Evolutionary conservation across 306 rosid species (phyloP), one percentile per base, ranked within the genome.

Genomic region (Hippophae gyantsensis): DNA sequence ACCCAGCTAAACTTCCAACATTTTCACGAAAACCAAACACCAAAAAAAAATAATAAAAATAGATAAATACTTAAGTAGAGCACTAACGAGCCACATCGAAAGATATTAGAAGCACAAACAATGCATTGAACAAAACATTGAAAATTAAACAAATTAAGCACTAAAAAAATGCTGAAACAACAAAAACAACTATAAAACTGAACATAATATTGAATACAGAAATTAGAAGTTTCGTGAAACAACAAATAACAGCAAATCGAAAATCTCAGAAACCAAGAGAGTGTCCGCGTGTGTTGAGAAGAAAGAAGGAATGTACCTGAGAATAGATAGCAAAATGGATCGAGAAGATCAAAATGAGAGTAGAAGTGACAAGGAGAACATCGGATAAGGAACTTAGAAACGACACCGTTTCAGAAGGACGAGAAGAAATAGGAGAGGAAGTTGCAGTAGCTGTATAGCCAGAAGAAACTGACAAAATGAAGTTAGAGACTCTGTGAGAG

Each of bases 381-480:
- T 43, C 38, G 62, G 42, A 40, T 80, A 64, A 75, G 13, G 65
- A 70, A 69, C 52, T 43, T 68, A 18, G 59, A 82, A 69, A 81
- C 80, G 89, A 85, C 83, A 78, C 54, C 80, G 81, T 59, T 78
- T 74, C 58, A 78, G 68, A 57, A 71, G 69, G 18, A 67, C 64
- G 13, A 60, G 60, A 46, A 32, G 38, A 32, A 4, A 32, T 42
- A 68, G 85, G 27, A 80, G 59, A 81, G 74, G 95, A 74, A 87
- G 94, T 67, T 75, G 96, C 78, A 75, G 90, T 57, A 78, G 78
- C 77, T 75, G 77, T 60, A 76, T 81, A 84, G 76, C 90, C 89
- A 87, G 85, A 78, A 32, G 38, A 32, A 4, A 71, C 69, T 58
- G 82, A 69, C 85, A 80, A 82, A 70, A 54, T 48, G 44, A 40